Evolutionary conservation across 768 basidiomycete genomes (phyloP).

Genomic region (Naganishia onofrii): DNA sequence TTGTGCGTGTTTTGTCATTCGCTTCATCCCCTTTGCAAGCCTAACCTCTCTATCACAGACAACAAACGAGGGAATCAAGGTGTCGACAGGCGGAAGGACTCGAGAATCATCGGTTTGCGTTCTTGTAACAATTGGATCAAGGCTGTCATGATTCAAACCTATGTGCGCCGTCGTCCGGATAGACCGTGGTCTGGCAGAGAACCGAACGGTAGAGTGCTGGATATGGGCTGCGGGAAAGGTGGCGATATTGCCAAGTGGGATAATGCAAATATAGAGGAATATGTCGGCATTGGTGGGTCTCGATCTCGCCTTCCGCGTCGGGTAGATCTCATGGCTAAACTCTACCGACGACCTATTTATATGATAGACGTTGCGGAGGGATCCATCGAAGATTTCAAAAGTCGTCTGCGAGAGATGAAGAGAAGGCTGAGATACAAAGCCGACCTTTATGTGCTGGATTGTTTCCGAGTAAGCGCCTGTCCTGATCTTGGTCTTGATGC

Average conservation of each 20-base stretch:
- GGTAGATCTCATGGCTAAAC: neutral
- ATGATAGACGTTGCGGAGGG: conserved; percentile 77
- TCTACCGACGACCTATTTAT: neutral
- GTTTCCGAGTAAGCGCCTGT: conserved; percentile 61
- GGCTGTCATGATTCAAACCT: conserved; percentile 88
- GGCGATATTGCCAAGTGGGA: conserved; percentile 95
- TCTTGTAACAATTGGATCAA: conserved; percentile 99
- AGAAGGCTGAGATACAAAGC: conserved; percentile 66
- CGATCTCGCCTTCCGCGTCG: conserved; percentile 2
- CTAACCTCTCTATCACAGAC: conserved; percentile 58
- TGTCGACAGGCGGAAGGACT: conserved; percentile 73
- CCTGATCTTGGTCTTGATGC: neutral
- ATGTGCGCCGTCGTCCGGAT: conserved; percentile 69
- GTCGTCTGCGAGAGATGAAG: conserved; percentile 61
- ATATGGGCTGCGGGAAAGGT: conserved; percentile 98
- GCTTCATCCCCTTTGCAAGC: neutral
- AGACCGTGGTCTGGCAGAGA: conserved; percentile 46
- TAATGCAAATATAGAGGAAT: conserved; percentile 74
- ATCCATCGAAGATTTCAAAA: conserved; percentile 69
- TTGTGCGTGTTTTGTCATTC: neutral
- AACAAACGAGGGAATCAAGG: conserved; percentile 91
- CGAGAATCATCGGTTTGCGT: conserved; percentile 94
- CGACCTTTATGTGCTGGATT: conserved; percentile 79
- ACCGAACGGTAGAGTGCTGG: conserved; percentile 72
- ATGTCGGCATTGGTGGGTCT: conserved; percentile 73